phyloP scores from a whole-genome alignment of 495 filamentous ascomycete species.

The Pyronema omphalodes region DNA sequence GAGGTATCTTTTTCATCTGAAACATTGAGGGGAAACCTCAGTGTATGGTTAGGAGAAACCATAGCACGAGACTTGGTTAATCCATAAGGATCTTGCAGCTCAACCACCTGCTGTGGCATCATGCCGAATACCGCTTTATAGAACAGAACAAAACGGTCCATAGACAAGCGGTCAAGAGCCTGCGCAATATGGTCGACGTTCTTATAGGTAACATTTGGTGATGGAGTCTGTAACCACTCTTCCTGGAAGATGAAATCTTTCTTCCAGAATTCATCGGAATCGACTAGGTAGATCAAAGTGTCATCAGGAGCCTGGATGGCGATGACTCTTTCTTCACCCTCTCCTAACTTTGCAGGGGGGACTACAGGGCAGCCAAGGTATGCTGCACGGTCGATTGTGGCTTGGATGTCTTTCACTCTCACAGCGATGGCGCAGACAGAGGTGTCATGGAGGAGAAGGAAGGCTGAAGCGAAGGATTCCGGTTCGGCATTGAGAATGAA shows the following conservation, averaged over 20 bases:
- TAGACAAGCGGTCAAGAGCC: background rate
- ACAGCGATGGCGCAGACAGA: conserved; percentile 3
- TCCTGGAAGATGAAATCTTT: background rate
- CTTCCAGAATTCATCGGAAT: conserved; percentile 2
- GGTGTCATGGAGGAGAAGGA: conserved; percentile 2
- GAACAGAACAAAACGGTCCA: conserved; percentile 2
- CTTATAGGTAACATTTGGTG: background rate
- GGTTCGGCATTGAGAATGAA: conserved; percentile 4
- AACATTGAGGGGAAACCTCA: background rate
- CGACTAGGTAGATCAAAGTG: conserved; percentile 3
- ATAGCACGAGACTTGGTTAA: conserved; percentile 1
- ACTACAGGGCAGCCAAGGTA: conserved; percentile 2
- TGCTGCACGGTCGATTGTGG: background rate
- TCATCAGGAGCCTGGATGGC: conserved; percentile 4
- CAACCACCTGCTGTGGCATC: conserved; percentile 3
- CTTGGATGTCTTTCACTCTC: conserved; percentile 3
- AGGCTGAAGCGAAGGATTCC: conserved; percentile 4
- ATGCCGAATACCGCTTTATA: conserved; percentile 3
- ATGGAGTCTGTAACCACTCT: background rate
- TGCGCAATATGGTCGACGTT: conserved; percentile 1
- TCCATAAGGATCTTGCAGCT: conserved; percentile 3
- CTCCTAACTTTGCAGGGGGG: background rate
- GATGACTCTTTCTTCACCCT: background rate
- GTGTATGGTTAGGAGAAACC: background rate
- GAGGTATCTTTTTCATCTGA: conserved; percentile 2